Evolutionary conservation across 2,329 filamentous ascomycete species (phyloP).

Genomic region (Monosporascus sp.): DNA sequence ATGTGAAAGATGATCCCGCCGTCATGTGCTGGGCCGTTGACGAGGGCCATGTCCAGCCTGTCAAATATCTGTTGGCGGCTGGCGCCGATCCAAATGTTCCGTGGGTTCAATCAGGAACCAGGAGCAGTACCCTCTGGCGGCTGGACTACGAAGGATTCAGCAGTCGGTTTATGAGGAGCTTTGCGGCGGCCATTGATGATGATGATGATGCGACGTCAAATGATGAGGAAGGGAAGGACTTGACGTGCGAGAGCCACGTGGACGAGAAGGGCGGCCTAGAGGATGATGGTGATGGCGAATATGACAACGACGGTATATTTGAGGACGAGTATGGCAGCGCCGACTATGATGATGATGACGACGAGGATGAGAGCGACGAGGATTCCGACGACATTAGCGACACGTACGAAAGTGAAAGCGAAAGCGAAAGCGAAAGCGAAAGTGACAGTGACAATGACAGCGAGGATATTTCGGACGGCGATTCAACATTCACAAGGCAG

Average conservation of each 20-base stretch:
- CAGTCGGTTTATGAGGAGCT: background rate
- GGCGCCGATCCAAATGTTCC: slow-evolving; percentile 13
- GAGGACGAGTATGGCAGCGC: background rate
- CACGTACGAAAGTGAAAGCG: background rate
- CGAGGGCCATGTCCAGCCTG: slow-evolving; percentile 6
- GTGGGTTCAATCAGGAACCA: background rate
- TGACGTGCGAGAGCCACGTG: background rate
- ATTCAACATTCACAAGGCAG: background rate
- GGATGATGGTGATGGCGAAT: too few relatives aligned
- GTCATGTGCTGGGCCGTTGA: slow-evolving; percentile 14
- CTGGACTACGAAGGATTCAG: too few relatives aligned
- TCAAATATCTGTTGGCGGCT: slow-evolving; percentile 9
- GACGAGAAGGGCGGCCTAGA: background rate
- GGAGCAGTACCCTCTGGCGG: too few relatives aligned
- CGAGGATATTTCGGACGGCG: background rate
- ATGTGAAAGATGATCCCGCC: slow-evolving; percentile 7
- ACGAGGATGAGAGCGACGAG: background rate
- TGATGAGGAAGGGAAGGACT: background rate
- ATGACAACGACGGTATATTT: too few relatives aligned
- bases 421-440: background rate
- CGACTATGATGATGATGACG: background rate
- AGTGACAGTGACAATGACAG: background rate
- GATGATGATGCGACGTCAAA: background rate
- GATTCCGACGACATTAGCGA: background rate
- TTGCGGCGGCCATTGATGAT: background rate